Conservation (phyloP, 75 land plant genomes). For the Sequoiadendron giganteum region DNA sequence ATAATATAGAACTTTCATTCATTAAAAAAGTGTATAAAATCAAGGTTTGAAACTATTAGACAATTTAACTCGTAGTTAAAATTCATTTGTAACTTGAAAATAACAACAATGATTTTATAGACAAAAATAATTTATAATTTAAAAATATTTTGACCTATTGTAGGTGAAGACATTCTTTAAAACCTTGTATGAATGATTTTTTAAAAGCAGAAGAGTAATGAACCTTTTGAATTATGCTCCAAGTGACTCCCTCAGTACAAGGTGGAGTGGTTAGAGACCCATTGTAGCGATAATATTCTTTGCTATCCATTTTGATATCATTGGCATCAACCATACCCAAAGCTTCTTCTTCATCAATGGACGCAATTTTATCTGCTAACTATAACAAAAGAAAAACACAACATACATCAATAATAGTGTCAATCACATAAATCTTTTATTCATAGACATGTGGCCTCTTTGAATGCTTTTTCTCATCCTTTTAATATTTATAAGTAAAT, state of each 20-base stretch:
- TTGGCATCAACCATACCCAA: slow-evolving; percentile 9
- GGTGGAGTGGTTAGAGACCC: slow-evolving; percentile 51
- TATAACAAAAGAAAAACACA: background rate
- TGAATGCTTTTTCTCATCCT: slow-evolving; percentile 14
- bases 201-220: too few species aligned
- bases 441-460: too few species aligned
- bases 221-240: slow-evolving; percentile 32
- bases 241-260: slow-evolving; percentile 40
- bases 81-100: background rate
- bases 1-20: too few species aligned
- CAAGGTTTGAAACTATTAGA: too few species aligned
- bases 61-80: too few species aligned
- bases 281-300: slow-evolving; percentile 29
- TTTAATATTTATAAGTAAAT: background rate
- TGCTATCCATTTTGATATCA: background rate
- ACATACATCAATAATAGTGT: too few species aligned
- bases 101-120: background rate
- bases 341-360: background rate
- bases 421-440: too few species aligned
- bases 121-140: background rate
- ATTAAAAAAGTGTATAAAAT: too few species aligned
- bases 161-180: background rate
- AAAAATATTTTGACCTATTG: too few species aligned
- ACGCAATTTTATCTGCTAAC: background rate
- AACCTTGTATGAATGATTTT: too few species aligned